Evolutionary conservation across 192 early-diverging fungal genomes (phyloP).

Genomic region (Oehlia diaphana): DNA sequence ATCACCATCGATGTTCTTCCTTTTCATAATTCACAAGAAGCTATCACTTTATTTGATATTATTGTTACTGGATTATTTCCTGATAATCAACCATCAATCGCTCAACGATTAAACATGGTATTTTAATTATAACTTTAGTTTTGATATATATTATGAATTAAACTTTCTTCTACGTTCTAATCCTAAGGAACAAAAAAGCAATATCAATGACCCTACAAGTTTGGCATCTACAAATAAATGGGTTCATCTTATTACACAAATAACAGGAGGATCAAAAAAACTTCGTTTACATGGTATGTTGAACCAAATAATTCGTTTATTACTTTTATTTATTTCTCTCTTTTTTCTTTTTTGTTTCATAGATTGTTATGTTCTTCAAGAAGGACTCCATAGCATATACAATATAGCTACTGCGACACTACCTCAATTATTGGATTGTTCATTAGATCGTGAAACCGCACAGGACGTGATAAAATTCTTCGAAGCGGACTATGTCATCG

Average conservation of each 20-base stretch:
- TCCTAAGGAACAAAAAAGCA: background rate
- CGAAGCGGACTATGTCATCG: conserved; percentile 7
- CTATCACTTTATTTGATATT: background rate
- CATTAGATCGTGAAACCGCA: conserved; percentile 24
- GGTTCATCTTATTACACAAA: conserved; percentile 23
- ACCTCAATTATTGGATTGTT: conserved; percentile 29
- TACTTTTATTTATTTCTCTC: background rate
- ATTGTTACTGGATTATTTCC: background rate
- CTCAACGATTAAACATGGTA: conserved; percentile 8
- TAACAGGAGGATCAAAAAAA: conserved; percentile 18
- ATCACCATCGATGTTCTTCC: background rate
- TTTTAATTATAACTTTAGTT: background rate
- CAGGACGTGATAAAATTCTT: conserved; percentile 23
- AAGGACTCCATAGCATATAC: conserved; percentile 17
- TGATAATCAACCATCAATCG: background rate
- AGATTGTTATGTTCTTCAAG: conserved; percentile 31
- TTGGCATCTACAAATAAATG: conserved; percentile 20
- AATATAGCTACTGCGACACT: conserved; percentile 18
- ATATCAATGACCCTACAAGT: conserved; percentile 11
- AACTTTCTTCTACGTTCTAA: background rate
- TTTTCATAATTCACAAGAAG: conserved; percentile 18
- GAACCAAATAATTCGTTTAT: background rate
- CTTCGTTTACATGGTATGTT: conserved; percentile 20
- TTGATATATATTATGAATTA: background rate
- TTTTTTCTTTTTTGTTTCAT: background rate